Evolutionary conservation across 805 yeast species (phyloP).

Genomic region (Candida saitoana): DNA sequence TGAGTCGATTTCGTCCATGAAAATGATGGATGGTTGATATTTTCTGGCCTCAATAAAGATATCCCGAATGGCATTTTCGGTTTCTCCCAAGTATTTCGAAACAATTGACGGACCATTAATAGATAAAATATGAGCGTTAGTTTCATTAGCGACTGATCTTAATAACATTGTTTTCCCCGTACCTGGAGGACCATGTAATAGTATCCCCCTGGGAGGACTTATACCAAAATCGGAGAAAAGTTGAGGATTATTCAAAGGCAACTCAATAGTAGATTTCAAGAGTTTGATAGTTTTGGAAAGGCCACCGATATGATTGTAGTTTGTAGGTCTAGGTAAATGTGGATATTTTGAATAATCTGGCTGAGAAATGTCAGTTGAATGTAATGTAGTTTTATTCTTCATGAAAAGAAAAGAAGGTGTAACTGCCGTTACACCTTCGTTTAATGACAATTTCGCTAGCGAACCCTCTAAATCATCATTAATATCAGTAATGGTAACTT

Average conservation of each 20-base stretch:
- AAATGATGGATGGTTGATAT: conserved; percentile 82
- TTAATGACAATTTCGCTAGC: conserved; percentile 32
- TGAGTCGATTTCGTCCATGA: conserved; percentile 93
- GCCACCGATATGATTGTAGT: conserved; percentile 73
- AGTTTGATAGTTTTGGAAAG: conserved; percentile 56
- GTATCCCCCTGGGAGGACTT: conserved; percentile 88
- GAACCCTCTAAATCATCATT: conserved; percentile 30
- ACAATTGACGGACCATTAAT: conserved; percentile 90
- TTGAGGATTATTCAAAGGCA: conserved; percentile 76
- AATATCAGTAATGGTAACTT: conserved; percentile 25
- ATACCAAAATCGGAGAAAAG: conserved; percentile 82
- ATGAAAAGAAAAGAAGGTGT: conserved; percentile 49
- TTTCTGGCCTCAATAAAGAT: conserved; percentile 79
- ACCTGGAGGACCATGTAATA: conserved; percentile 95
- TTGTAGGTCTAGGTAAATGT: conserved; percentile 37
- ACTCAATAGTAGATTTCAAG: conserved; percentile 63
- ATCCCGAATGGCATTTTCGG: conserved; percentile 79
- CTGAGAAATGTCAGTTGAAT: conserved; percentile 1
- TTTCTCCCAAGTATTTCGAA: conserved; percentile 90
- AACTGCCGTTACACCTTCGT: conserved; percentile 18
- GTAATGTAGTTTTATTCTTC: conserved; percentile 14
- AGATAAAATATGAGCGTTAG: conserved; percentile 76
- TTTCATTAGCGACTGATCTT: conserved; percentile 73
- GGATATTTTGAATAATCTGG: conserved; percentile 35
- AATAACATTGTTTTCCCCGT: conserved; percentile 92